Base-by-base conservation (phyloP, 2,329 filamentous ascomycete species). In the Calonectria pauciramosa region DNA sequence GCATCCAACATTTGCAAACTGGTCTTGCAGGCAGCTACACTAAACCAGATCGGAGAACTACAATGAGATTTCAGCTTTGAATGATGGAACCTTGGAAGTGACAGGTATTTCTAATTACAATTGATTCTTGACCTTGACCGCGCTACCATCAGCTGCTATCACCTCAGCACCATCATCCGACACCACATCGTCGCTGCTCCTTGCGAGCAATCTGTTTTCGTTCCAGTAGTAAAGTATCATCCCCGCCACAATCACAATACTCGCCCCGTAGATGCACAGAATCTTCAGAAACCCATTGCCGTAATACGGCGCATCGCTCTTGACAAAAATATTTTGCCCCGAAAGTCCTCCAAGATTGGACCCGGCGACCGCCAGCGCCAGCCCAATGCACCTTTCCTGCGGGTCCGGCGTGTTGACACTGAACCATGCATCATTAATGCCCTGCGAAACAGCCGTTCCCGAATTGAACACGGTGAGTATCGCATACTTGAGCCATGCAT, bases 351-450 rank as follows among this genome's bases (percentile, higher is more conserved):
- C 68, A 2, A 76, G 68, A 34, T 74, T 70, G 1, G 66, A 68
- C 1, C 71, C 64, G 11, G 67, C 67, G 7, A 74, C 71, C 30
- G 66, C 72, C 8, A 73, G 52, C 1, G 71, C 68, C 2, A 74
- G 38, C 6, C 67, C 71, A 16, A 74, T 65, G 30, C 68, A 70
- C 11, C 68, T 54, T 52, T 73, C 69, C 26, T 74, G 51, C 13
- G 63, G 28, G 34, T 76, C 71, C 14, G 49, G 41, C 36, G 67
- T 70, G 32, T 74, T 74, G 14, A 68, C 41, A 13, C 63, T 63
- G n/a, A 74, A 63, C 68, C 71, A 76, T 4, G 74, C 74, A 16
- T 67, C 59, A 44, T 69, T 74, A 47, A 74, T 71, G 23, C 71
- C 68, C 32, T 76, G 71, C 7, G 68, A 52, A 20, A 68, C 54